Base-by-base conservation (phyloP, 1,284 basidiomycete genomes). In the Bjerkandera adusta region DNA sequence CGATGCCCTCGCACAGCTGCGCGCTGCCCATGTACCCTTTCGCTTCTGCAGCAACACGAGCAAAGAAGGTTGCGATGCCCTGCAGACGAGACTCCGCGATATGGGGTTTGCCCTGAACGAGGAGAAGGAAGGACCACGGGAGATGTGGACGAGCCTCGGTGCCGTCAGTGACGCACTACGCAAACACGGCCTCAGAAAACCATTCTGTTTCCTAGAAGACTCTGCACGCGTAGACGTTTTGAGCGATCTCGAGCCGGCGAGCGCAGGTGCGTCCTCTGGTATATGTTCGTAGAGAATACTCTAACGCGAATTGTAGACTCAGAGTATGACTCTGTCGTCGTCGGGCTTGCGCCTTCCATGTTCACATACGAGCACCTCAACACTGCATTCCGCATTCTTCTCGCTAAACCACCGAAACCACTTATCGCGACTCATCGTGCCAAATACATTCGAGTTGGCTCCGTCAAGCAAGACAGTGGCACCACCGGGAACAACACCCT, bases 71-170 rank as follows among this genome's bases (percentile, higher is more conserved):
- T 76, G 72, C 0, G 36, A 49, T 1, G 66, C 65, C 2, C 59
- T 85, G 2, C 57, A 76, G 5, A 47, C 47, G 2, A 68, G 70
- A 16, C 64, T 88, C 51, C 48, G 57, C 0, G 53, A 56, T 1
- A 77, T 84, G 55, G 79, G 82, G 0, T 76, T 88, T 49, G 66
- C 72, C 11, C 64, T 80, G 1, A 47, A 21, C 6, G 36, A 30
- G 3, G 25, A 59, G 24, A 22, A 21, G 13, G 53, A 58, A 15
- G 24, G 63, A 7, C 56, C 62, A 11, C 21, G 37, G 4, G 76
- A 82, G 54, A 58, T 85, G 10, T 79, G 83, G 71, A 87, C 84
- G 4, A 81, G 78, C 44, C 63, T 89, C 1, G 77, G 79, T 0
- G 80, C 81, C 0, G 75, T 81, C n/a, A 68, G 68, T n/a, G 60